phyloP scores from a whole-genome alignment of 2,329 filamentous ascomycete species.

The Phyllosticta citrichinensis region DNA sequence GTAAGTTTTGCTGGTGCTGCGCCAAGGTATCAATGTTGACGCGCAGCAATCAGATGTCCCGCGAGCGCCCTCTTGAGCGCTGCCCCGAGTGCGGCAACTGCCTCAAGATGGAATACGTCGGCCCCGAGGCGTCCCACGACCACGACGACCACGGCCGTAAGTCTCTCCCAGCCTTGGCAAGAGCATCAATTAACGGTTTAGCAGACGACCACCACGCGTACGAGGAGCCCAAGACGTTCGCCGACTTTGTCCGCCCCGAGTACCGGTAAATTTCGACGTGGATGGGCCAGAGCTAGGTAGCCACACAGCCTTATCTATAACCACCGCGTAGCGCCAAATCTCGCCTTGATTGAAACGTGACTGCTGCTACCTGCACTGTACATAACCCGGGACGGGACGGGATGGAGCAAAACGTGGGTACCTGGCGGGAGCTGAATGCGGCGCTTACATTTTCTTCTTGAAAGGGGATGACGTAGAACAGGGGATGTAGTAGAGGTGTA shows the following conservation, averaged over 20 bases:
- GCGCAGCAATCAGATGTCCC: conserved; percentile 53
- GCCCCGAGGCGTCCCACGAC: conserved; percentile 63
- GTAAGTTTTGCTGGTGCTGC: conserved; percentile 41
- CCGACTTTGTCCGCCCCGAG: conserved; percentile 89
- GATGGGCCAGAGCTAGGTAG: neutral
- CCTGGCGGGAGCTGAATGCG: neutral
- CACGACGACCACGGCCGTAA: conserved; percentile 33
- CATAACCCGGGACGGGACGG: neutral
- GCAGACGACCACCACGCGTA: conserved; percentile 43
- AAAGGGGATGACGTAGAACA: neutral
- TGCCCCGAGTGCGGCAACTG: conserved; percentile 95
- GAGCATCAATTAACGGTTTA: conserved; percentile 17
- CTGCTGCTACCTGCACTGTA: neutral
- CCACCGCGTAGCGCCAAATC: neutral
- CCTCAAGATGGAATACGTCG: conserved; percentile 97
- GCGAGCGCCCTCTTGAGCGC: conserved; percentile 83
- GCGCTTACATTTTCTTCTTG: neutral
- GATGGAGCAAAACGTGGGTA: neutral
- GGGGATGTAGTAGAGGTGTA: neutral
- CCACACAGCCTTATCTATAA: neutral
- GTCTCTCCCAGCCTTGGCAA: conserved; percentile 1
- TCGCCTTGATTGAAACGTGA: neutral
- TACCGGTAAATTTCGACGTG: conserved; percentile 58
- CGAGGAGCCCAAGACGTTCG: conserved; percentile 90
- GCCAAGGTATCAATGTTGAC: conserved; percentile 9